Conservation (phyloP, 148 eudicot genomes). For the Chenopodium suecicum region DNA sequence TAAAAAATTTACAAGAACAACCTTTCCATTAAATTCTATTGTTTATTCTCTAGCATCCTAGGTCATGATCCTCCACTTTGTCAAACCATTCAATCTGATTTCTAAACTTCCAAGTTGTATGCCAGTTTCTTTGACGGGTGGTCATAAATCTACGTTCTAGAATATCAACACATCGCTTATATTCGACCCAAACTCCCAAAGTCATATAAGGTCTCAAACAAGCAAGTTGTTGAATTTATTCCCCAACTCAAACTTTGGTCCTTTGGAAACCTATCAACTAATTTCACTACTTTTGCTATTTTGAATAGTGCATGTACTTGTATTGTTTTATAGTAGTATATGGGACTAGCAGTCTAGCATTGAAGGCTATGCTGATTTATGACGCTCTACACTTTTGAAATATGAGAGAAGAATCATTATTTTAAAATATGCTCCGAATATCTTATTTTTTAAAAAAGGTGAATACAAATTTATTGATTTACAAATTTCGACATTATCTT, state of each 20-base stretch:
- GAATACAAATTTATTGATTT: too few species aligned
- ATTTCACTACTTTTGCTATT: background rate
- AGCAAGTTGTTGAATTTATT: background rate
- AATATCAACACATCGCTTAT: background rate
- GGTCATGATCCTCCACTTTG: background rate
- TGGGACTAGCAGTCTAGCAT: too few species aligned
- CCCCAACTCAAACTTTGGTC: background rate
- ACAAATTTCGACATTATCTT: too few species aligned
- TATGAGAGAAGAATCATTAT: too few species aligned
- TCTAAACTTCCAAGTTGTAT: background rate
- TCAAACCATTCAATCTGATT: background rate
- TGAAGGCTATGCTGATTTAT: too few species aligned
- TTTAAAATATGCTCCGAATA: too few species aligned
- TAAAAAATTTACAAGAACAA: too few species aligned
- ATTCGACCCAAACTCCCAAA: background rate
- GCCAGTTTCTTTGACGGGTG: background rate
- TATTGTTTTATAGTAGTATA: too few species aligned
- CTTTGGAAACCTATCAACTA: background rate
- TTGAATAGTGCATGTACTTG: too few species aligned
- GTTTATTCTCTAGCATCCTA: background rate
- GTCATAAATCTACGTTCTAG: background rate
- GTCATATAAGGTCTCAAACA: background rate
- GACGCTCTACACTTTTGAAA: too few species aligned
- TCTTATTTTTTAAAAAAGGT: too few species aligned
- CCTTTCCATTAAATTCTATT: background rate